Base-by-base conservation (phyloP, 306 rosid genomes). In the Medicago ruthenica region DNA sequence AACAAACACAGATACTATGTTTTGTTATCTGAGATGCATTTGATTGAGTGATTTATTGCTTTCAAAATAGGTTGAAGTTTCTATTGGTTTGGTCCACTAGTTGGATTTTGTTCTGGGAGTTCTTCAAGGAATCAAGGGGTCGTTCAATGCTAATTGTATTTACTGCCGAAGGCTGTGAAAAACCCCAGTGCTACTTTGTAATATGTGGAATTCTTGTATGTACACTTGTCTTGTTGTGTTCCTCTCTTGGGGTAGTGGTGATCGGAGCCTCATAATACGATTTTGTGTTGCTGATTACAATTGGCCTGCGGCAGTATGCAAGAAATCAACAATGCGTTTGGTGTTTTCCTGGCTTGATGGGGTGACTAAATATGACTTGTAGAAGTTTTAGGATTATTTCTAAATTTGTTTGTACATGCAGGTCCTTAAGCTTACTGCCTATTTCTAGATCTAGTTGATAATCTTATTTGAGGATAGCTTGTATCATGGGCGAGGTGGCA, bases 31-130 rank as follows among this genome's bases (percentile, higher is more conserved):
- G 82, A 81, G 85, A 82, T 84, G 58, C 87, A 87, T 86, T 91
- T 94, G 89, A 94, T 94, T 77, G 88, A 81, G 90, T 87, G 89
- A 65, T 91, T 76, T 87, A 81, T 87, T 94, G 87, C 89, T 94
- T 87, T 85, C 80, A 89, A 88, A 85, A 82, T 94, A 94, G 98
- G 98, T 94, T 83, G 95, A 87, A 86, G 86, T 81, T 74, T 82
- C 86, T 83, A 79, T 80, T 86, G 90, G 63, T 76, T 77, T 77
- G 79, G 77, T 86, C 86, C 88, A 86, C 79, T 88, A 91, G 88
- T 86, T 87, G 94, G 88, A 88, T 80, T 86, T 87, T 92, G 85
- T 87, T 88, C 86, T 61, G 73, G 80, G 81, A 89, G 89, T 88
- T 85, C 88, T 85, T 83, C 89, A 80, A 85, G 91, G 82, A 87